Conservation (phyloP, 2,329 filamentous ascomycete genomes). For the Fusarium robinianum region DNA sequence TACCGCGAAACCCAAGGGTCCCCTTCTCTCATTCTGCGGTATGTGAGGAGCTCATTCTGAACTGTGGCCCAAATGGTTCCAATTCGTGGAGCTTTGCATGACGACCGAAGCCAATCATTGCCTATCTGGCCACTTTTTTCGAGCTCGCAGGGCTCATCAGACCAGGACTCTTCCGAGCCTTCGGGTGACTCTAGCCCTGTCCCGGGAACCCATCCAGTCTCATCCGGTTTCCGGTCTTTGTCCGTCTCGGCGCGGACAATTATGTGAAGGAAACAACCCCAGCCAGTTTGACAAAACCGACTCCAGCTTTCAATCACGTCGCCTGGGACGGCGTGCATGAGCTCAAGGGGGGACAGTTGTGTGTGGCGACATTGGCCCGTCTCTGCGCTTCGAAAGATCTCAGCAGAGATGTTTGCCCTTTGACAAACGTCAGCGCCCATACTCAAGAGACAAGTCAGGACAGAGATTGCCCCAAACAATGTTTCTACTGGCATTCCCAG, state of each 20-base stretch:
- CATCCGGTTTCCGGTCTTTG: background rate
- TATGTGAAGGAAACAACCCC: background rate
- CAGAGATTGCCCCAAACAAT: constrained; percentile 17
- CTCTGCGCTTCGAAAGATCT: constrained; percentile 1
- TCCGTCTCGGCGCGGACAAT: background rate
- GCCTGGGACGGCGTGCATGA: constrained; percentile 1
- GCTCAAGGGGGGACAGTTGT: background rate
- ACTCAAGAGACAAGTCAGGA: constrained; percentile 5
- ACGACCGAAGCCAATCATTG: background rate
- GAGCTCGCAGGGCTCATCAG: background rate
- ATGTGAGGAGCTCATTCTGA: constrained; percentile 20
- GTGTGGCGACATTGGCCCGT: constrained; percentile 3
- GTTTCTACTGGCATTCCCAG: constrained; percentile 14
- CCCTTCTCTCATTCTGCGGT: constrained; percentile 1
- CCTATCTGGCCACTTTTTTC: background rate
- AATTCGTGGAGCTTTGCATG: background rate
- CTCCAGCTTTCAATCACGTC: constrained; percentile 4
- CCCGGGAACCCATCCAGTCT: no score
- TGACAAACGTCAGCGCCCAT: background rate
- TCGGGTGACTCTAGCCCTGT: background rate
- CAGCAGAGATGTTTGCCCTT: constrained; percentile 8
- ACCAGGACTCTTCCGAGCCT: background rate
- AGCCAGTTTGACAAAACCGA: constrained; percentile 2
- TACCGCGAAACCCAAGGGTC: constrained; percentile 12
- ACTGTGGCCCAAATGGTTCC: constrained; percentile 18